A percentile compares a stretch with the other conserved stretches of the same genome.
These are phyloP conservation scores for Acer campestre DNA, from an alignment of 345 rosid genomes.

Conservation along the genomic window DNA sequence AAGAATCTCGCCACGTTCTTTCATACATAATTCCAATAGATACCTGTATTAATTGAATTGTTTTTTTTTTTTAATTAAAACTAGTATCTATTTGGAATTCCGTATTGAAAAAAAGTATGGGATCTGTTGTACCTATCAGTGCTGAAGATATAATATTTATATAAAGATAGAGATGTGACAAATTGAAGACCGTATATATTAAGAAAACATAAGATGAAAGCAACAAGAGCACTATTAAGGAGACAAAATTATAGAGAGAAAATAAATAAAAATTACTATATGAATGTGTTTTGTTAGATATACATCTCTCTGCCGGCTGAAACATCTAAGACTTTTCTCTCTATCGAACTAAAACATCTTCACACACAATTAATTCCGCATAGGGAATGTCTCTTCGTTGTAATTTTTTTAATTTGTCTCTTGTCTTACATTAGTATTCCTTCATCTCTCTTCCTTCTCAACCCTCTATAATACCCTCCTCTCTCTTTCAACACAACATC, in stretches of 20 bases:
- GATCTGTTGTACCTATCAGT: too few relatives aligned
- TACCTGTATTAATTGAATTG: too few relatives aligned
- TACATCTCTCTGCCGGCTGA: slow-evolving; percentile 34
- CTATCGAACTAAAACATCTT: slow-evolving; percentile 2
- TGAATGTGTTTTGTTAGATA: not conserved
- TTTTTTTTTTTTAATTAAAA: too few relatives aligned
- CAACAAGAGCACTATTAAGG: slow-evolving; percentile 21
- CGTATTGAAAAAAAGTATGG: too few relatives aligned
- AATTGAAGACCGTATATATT: slow-evolving; percentile 23
- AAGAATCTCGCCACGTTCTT: too few relatives aligned
- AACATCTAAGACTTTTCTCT: slow-evolving; percentile 35
- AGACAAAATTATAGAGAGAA: slow-evolving; percentile 7
- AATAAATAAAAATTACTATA: slow-evolving; percentile 3
- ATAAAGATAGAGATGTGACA: slow-evolving; percentile 7
- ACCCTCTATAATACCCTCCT: slow-evolving; percentile 18
- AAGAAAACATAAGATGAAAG: slow-evolving; percentile 28
- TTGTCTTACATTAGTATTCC: slow-evolving; percentile 7
- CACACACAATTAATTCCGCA: slow-evolving; percentile 6
- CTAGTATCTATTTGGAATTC: too few relatives aligned
- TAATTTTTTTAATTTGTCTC: slow-evolving; percentile 34
- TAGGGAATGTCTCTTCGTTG: slow-evolving; percentile 18
- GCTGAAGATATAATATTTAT: too few relatives aligned
- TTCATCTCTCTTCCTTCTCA: slow-evolving; percentile 2
- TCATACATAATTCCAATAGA: too few relatives aligned
- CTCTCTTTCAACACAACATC: slow-evolving; percentile 5